Conservation (phyloP, 768 basidiomycete genomes). For the Kwoniella mangroviensis region DNA sequence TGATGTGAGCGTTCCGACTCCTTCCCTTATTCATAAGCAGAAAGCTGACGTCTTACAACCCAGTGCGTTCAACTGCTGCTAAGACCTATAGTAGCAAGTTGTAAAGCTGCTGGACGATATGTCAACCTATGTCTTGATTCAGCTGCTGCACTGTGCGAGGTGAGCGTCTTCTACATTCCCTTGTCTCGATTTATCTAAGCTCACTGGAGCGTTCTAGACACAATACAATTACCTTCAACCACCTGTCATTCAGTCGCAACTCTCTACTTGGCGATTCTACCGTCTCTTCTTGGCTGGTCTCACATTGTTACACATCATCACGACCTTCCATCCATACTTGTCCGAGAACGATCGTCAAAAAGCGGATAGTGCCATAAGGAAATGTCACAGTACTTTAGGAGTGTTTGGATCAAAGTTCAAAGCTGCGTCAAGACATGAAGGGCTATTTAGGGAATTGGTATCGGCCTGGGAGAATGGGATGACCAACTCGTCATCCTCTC, state of each 20-base stretch:
- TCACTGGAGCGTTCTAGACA: slow-evolving; percentile 7
- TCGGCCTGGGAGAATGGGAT: slow-evolving; percentile 21
- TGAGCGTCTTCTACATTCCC: slow-evolving; percentile 8
- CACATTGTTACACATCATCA: slow-evolving; percentile 38
- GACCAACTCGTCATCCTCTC: too few relatives aligned
- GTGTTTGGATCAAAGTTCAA: slow-evolving; percentile 17
- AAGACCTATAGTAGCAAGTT: slow-evolving; percentile 36
- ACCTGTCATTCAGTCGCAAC: slow-evolving; percentile 12
- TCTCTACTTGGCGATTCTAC: slow-evolving; percentile 40
- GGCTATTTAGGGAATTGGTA: slow-evolving; percentile 26
- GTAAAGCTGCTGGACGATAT: slow-evolving; percentile 27
- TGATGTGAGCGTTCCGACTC: slow-evolving; percentile 23
- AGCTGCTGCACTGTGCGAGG: slow-evolving; percentile 41
- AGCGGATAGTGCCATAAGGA: slow-evolving; percentile 26
- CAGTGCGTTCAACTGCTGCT: slow-evolving; percentile 44
- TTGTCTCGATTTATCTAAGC: background rate
- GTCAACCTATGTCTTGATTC: slow-evolving; percentile 35
- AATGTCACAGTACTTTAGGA: slow-evolving; percentile 26
- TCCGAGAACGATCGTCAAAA: slow-evolving; percentile 19
- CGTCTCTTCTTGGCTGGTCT: slow-evolving; percentile 41
- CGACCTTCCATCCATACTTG: slow-evolving; percentile 12
- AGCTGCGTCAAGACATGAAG: slow-evolving; percentile 24
- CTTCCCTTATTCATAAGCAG: too few relatives aligned
- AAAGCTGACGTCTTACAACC: background rate
- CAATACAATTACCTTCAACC: slow-evolving; percentile 20